Base-by-base conservation (phyloP, 139 green algal species). In the Desmodesmus armatus region DNA sequence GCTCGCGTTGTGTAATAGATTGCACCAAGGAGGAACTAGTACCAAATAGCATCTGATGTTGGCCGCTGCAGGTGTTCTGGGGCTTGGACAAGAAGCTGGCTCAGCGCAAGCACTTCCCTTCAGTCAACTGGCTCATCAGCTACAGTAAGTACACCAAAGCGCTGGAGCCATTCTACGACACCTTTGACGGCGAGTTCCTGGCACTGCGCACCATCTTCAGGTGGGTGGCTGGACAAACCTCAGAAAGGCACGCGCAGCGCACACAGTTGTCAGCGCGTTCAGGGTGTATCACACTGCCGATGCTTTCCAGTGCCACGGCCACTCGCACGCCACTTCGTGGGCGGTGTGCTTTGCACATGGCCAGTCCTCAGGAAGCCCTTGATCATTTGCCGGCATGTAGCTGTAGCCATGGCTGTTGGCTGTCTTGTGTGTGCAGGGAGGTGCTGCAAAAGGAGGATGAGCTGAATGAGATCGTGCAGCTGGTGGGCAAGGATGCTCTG, bases 51-150 rank as follows among this genome's bases (percentile, higher is more conserved):
- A 55, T 33, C 33, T 51, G 29, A 0, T 82, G 29, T 17, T 82
- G n/a, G n/a, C n/a, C n/a, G 62, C 37, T 72, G 13, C 91, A 98
- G 95, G 97, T 99, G 85, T 99, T 99, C 89, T 99, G 97, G 97
- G 97, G 97, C n/a, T 85, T 99, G 88, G 97, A 99, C 93, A 99
- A 99, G 95, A 99, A 99, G 95, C 95, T 99, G 70, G 97, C 97
- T 3, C 97, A 99, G 92, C 93, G 97, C 84, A 99, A 99, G 93
- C 97, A 99, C 91, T 99, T 99, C 90, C 97, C 97, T 17, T 97
- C 94, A 2, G 97, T 99, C 85, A 99, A 99, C 93, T 99, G 97
- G 97, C 94, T 99, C 83, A 99, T 99, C 88, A 98, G 94, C 31
- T 99, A 99, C 91, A 97, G 91, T 80, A 99, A 99, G 91, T 99